phyloP scores from a whole-genome alignment of 78 protist species.

The Dictyostelium brefeldianum region DNA sequence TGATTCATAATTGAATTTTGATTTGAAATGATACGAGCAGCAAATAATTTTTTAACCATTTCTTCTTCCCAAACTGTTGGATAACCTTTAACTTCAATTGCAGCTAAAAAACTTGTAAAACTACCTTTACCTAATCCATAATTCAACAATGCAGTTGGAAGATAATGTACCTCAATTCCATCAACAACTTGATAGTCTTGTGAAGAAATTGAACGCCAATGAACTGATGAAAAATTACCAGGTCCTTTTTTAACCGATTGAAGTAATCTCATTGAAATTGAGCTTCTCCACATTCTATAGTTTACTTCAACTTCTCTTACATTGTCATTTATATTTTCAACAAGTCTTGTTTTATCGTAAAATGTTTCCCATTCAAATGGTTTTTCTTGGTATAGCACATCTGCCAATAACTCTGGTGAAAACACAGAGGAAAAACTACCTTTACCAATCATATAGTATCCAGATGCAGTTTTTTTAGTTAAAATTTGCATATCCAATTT shows the following conservation, averaged over 20 bases:
- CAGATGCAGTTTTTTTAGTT: background rate
- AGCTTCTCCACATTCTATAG: conserved; percentile 64
- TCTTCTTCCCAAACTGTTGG: conserved; percentile 20
- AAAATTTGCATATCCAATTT: conserved; percentile 58
- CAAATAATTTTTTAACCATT: conserved; percentile 45
- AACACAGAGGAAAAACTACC: conserved; percentile 45
- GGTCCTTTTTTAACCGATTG: conserved; percentile 67
- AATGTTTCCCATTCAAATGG: conserved; percentile 75
- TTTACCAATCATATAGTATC: conserved; percentile 62
- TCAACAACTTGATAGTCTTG: background rate
- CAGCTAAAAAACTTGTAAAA: conserved; percentile 35
- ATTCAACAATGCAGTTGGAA: conserved; percentile 43
- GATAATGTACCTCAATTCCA: conserved; percentile 31
- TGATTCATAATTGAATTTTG: conserved; percentile 45
- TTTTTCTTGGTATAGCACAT: background rate
- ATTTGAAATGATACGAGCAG: conserved; percentile 58
- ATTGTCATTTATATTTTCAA: conserved; percentile 19
- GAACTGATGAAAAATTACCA: conserved; percentile 32
- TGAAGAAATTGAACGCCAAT: conserved; percentile 25
- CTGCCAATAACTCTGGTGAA: conserved; percentile 36
- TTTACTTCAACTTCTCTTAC: conserved; percentile 20
- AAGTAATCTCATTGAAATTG: background rate
- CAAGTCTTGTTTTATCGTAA: conserved; percentile 21
- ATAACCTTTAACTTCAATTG: conserved; percentile 24
- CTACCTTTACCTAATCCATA: conserved; percentile 46